A percentile compares a stretch with the other conserved stretches of the same genome.
phyloP scores from a whole-genome alignment of 257 asterid genomes.

The Gentiana dahurica region DNA sequence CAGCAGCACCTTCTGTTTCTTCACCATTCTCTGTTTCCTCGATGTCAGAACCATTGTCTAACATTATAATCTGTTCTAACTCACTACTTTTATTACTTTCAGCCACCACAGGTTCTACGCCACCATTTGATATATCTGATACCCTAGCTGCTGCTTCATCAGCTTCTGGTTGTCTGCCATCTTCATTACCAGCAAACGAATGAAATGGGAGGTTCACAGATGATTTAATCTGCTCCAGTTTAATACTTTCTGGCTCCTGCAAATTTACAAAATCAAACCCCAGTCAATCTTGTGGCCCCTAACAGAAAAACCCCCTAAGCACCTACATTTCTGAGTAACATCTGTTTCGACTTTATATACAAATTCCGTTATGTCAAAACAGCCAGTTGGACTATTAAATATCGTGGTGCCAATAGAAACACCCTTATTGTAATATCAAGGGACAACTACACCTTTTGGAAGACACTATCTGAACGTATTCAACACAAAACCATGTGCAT shows the following conservation, averaged over 20 bases:
- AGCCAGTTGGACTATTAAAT: not conserved
- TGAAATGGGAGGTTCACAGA: conserved; percentile 68
- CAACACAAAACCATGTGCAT: not conserved
- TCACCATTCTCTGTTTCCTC: conserved; percentile 30
- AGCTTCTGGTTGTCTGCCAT: conserved; percentile 16
- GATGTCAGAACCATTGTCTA: conserved; percentile 40
- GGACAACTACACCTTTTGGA: not conserved
- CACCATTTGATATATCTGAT: conserved; percentile 12
- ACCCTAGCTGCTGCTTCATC: conserved; percentile 16
- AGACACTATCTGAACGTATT: not conserved
- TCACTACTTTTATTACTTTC: conserved; percentile 14
- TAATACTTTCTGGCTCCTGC: conserved; percentile 41
- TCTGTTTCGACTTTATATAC: not conserved
- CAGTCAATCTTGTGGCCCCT: not conserved
- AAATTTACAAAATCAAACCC: conserved; percentile 2
- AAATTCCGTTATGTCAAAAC: too few relatives aligned
- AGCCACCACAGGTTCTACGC: conserved; percentile 10
- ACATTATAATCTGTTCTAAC: conserved; percentile 41
- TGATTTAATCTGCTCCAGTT: conserved; percentile 74
- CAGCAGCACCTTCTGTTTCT: conserved; percentile 14
- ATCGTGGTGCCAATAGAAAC: too few relatives aligned
- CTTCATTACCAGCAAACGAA: conserved; percentile 36
- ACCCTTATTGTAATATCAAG: not conserved
- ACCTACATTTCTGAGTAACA: not conserved
- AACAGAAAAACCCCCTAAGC: not conserved